Evolutionary conservation across 129 eudicot species (phyloP).

Genomic region (Chrysanthemum seticuspe): DNA sequence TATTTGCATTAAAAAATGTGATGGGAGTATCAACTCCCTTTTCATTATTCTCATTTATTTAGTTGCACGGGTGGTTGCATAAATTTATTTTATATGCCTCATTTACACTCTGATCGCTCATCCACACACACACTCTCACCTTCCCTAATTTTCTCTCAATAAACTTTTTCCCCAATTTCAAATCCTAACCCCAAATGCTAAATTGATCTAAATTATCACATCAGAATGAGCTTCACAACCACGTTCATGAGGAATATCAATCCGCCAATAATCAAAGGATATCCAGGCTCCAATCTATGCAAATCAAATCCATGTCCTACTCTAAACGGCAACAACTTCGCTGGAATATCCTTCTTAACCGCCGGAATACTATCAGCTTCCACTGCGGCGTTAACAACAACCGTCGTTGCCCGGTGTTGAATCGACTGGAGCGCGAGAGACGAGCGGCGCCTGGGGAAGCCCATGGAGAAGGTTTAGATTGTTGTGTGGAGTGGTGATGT

Average conservation of each 20-base stretch:
- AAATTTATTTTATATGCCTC: too few relatives aligned
- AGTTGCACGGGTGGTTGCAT: too few relatives aligned
- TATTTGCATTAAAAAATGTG: too few relatives aligned
- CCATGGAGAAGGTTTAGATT: constrained; percentile 24
- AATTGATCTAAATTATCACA: constrained; percentile 13
- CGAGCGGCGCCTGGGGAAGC: constrained; percentile 24
- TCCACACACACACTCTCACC: too few relatives aligned
- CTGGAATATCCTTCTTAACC: constrained; percentile 22
- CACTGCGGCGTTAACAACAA: constrained; percentile 51
- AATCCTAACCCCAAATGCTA: too few relatives aligned
- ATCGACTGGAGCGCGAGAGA: constrained; percentile 27
- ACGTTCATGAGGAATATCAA: constrained; percentile 78
- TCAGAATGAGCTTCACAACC: constrained; percentile 99
- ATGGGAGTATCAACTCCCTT: too few relatives aligned
- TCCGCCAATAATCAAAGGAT: constrained; percentile 91
- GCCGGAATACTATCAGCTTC: constrained; percentile 38
- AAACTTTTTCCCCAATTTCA: too few relatives aligned
- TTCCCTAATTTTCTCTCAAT: too few relatives aligned
- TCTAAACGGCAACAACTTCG: constrained; percentile 76
- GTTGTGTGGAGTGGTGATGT: constrained; percentile 29
- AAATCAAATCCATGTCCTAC: constrained; percentile 96
- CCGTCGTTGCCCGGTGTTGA: constrained; percentile 25
- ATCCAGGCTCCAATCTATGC: constrained; percentile 88
- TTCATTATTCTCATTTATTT: too few relatives aligned
- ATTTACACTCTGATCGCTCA: too few relatives aligned